Evolutionary conservation across 192 early-diverging fungal genomes (phyloP).

Genomic region (Coemansia sp.): DNA sequence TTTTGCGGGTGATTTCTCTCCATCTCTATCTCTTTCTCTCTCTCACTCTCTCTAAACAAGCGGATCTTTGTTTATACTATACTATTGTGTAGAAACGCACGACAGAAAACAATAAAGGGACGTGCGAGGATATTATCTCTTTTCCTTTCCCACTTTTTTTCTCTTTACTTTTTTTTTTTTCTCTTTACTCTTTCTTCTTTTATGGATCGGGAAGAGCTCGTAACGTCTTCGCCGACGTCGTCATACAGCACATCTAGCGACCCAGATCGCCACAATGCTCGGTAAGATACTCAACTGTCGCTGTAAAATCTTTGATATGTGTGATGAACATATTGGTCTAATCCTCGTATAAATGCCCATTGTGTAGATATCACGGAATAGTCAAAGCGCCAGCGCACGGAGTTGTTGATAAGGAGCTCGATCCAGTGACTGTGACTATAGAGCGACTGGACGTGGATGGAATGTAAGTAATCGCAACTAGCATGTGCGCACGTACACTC

Average conservation of each 20-base stretch:
- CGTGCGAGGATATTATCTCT: not conserved
- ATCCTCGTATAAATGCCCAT: not conserved
- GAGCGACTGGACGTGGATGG: constrained; percentile 39
- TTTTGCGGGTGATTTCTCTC: too few species aligned
- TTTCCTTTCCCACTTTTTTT: not conserved
- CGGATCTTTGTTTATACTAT: not conserved
- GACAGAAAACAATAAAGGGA: not conserved
- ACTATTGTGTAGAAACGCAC: not conserved
- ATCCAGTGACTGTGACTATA: constrained; percentile 31
- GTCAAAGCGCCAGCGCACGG: constrained; percentile 29
- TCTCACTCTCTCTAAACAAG: too few species aligned
- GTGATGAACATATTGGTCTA: too few species aligned
- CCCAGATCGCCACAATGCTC: constrained; percentile 13
- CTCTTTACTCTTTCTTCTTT: not conserved
- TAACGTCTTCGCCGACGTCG: constrained; percentile 28
- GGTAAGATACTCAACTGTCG: constrained; percentile 13
- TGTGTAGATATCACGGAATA: constrained; percentile 33
- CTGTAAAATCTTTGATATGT: too few species aligned
- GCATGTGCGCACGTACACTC: not conserved
- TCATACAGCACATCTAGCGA: constrained; percentile 32
- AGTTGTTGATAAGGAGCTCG: constrained; percentile 18
- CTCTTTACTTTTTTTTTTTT: not conserved
- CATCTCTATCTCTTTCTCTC: not conserved
- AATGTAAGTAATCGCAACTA: constrained; percentile 32
- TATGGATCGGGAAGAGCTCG: constrained; percentile 12